phyloP scores from a whole-genome alignment of 129 eudicot genomes.

The Artemisia argyi region DNA sequence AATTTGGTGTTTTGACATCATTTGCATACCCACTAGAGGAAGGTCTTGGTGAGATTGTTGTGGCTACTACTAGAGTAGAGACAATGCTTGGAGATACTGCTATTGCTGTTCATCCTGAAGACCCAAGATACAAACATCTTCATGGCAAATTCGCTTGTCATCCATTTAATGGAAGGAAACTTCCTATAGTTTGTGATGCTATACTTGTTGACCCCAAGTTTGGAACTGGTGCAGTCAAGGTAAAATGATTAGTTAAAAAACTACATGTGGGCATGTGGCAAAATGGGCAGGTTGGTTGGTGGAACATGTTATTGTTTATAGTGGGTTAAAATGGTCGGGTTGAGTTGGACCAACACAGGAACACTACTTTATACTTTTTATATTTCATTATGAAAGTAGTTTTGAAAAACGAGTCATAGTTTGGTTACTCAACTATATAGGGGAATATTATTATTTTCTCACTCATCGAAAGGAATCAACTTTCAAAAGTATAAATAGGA shows the following conservation, averaged over 20 bases:
- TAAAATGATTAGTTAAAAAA: slow-evolving; percentile 20
- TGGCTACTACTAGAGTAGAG: slow-evolving; percentile 94
- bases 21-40: slow-evolving; percentile 95
- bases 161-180: slow-evolving; percentile 82
- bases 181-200: slow-evolving; percentile 83
- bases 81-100: slow-evolving; percentile 99
- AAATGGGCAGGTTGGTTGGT: neutral
- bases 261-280: neutral
- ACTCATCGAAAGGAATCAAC: no score
- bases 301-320: neutral
- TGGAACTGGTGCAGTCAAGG: slow-evolving; percentile 99
- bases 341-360: no score
- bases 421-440: neutral
- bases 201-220: slow-evolving; percentile 86
- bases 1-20: slow-evolving; percentile 88
- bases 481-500: neutral
- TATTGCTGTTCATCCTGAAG: slow-evolving; percentile 91
- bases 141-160: slow-evolving; percentile 85
- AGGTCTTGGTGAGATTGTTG: slow-evolving; percentile 78
- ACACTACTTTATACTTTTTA: no score
- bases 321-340: neutral
- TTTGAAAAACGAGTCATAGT: neutral
- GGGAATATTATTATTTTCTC: no score
- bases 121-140: slow-evolving; percentile 78
- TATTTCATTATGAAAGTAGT: no score